Percentiles rank a stretch among this genome's conserved stretches.
Evolutionary conservation across 2,329 filamentous ascomycete genomes (phyloP).

Genomic region (Rugonectria rugulosa): DNA sequence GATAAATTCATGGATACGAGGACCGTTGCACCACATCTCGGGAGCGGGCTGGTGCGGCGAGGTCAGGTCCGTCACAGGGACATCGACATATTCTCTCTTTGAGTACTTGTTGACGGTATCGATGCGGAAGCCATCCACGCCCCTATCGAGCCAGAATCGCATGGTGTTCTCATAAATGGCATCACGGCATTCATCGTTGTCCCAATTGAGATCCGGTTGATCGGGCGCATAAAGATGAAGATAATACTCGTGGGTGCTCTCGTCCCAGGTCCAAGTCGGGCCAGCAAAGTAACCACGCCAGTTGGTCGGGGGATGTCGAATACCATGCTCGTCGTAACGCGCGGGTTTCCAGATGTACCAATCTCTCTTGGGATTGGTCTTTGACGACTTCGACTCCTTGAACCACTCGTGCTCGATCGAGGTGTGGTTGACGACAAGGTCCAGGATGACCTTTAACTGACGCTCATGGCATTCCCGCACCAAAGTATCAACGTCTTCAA

Average conservation of each 20-base stretch:
- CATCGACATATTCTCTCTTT: constrained; percentile 66
- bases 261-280: constrained; percentile 62
- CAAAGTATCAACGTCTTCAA: constrained; percentile 70
- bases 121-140: constrained; percentile 71
- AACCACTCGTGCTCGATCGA: constrained; percentile 65
- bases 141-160: constrained; percentile 76
- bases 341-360: constrained; percentile 73
- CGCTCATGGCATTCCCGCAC: constrained; percentile 66
- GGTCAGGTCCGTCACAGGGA: constrained; percentile 50
- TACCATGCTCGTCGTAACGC: constrained; percentile 60
- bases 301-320: constrained; percentile 66
- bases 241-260: constrained; percentile 60
- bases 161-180: constrained; percentile 73
- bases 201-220: constrained; percentile 83
- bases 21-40: constrained; percentile 66
- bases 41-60: constrained; percentile 52
- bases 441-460: constrained; percentile 73
- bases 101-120: constrained; percentile 74
- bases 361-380: constrained; percentile 60
- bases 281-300: constrained; percentile 57
- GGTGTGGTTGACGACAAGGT: constrained; percentile 78
- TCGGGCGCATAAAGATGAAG: constrained; percentile 70
- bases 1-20: constrained; percentile 68
- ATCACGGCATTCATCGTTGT: constrained; percentile 68
- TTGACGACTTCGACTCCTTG: constrained; percentile 59